Conservation (phyloP, 169 alveolate genomes). For the Babesia caballi region DNA sequence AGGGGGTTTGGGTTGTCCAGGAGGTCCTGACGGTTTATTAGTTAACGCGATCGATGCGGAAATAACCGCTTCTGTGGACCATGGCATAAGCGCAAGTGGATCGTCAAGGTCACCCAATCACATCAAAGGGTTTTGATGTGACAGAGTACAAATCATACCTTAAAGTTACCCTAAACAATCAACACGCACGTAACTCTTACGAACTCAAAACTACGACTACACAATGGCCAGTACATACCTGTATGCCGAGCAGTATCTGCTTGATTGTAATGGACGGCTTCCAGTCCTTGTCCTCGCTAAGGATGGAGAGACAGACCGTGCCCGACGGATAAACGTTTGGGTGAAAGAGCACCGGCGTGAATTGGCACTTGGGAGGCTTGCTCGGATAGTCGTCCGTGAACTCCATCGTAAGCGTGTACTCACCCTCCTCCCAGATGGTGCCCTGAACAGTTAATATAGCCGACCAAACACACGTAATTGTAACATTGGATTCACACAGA, state of each 20-base stretch:
- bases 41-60: background rate
- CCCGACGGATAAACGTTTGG: slow-evolving; percentile 98
- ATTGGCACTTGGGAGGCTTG: slow-evolving; percentile 99
- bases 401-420: slow-evolving; percentile 94
- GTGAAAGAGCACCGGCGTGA: slow-evolving; percentile 94
- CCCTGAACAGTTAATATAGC: slow-evolving; percentile 47
- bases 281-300: slow-evolving; percentile 99
- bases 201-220: too few species aligned
- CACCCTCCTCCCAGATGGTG: slow-evolving; percentile 97
- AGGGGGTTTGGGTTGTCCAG: slow-evolving; percentile 95
- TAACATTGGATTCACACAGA: background rate
- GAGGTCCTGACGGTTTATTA: slow-evolving; percentile 80
- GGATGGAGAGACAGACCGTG: slow-evolving; percentile 96
- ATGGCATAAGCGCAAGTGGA: too few species aligned
- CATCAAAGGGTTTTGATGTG: too few species aligned
- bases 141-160: too few species aligned
- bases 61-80: too few species aligned
- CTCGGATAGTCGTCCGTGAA: slow-evolving; percentile 98
- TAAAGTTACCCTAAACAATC: too few species aligned
- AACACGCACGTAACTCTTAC: too few species aligned
- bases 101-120: too few species aligned
- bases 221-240: too few species aligned
- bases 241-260: slow-evolving; percentile 96
- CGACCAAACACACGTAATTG: background rate
- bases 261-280: slow-evolving; percentile 98